phyloP scores from a whole-genome alignment of 805 yeast genomes.

The Sugiyamaella valdiviana region DNA sequence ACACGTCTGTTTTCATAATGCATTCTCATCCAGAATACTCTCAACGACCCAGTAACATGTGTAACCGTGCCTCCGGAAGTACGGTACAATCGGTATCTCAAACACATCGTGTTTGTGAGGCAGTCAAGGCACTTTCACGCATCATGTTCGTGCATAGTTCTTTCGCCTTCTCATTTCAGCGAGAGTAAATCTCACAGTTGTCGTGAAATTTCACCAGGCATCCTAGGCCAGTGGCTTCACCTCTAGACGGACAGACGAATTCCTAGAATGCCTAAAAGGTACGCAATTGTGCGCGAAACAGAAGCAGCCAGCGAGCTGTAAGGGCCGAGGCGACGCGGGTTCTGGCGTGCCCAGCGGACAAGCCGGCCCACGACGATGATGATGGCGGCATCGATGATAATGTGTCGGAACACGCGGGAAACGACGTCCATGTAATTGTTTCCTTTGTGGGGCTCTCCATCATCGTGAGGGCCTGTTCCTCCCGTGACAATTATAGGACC shows the following conservation, averaged over 20 bases:
- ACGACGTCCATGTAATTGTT: not conserved
- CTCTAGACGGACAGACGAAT: not conserved
- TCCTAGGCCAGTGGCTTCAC: too few species aligned
- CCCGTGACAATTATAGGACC: not conserved
- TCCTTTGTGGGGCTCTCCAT: not conserved
- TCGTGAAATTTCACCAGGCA: too few species aligned
- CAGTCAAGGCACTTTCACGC: too few species aligned
- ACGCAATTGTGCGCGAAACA: not conserved
- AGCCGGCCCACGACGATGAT: slow-evolving; percentile 1
- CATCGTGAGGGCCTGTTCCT: not conserved
- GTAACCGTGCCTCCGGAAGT: too few species aligned
- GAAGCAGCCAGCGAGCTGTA: not conserved
- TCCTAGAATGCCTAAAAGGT: not conserved
- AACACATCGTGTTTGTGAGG: too few species aligned
- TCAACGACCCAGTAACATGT: too few species aligned
- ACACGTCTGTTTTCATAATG: too few species aligned
- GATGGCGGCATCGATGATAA: slow-evolving; percentile 5
- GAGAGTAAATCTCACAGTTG: too few species aligned
- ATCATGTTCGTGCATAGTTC: too few species aligned
- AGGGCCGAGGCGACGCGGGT: not conserved
- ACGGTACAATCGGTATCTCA: too few species aligned
- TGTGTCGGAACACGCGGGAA: slow-evolving; percentile 1
- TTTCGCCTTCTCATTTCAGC: too few species aligned
- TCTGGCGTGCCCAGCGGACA: slow-evolving; percentile 6
- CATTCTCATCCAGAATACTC: too few species aligned